phyloP scores from a whole-genome alignment of 2,329 filamentous ascomycete genomes.

The Diplodia scrobiculata region DNA sequence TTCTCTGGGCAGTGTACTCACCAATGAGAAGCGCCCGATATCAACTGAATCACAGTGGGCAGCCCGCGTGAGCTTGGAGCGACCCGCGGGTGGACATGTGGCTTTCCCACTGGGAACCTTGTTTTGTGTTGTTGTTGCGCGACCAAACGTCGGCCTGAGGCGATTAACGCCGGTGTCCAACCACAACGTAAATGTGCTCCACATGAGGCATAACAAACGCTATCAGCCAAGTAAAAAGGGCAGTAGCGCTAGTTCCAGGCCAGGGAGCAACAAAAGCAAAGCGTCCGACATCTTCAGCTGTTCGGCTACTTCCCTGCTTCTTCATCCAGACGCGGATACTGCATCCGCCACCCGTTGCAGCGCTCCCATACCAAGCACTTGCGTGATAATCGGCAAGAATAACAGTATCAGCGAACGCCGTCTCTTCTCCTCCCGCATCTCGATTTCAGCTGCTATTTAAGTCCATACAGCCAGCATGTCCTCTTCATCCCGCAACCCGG shows the following conservation, averaged over 20 bases:
- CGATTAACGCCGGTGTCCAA: neutral
- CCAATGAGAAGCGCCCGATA: slow-evolving; percentile 1
- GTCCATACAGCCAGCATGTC: neutral
- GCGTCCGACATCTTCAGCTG: neutral
- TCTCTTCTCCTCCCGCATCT: slow-evolving; percentile 2
- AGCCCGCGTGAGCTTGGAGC: neutral
- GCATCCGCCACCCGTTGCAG: neutral
- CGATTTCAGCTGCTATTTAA: slow-evolving; percentile 8
- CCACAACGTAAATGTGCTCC: neutral
- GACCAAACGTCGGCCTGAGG: slow-evolving; percentile 2
- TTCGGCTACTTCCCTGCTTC: neutral
- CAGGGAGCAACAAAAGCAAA: neutral
- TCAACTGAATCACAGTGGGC: neutral
- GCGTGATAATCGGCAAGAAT: slow-evolving; percentile 20
- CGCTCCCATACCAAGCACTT: neutral
- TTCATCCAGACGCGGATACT: neutral
- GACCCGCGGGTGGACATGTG: neutral
- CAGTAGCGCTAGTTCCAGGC: neutral
- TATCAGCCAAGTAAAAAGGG: neutral
- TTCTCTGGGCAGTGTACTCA: neutral
- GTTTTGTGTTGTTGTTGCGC: neutral
- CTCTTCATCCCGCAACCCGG: neutral
- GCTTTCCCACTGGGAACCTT: neutral
- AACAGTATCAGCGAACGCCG: neutral
- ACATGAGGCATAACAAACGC: neutral